Evolutionary conservation across 192 early-diverging fungal species (phyloP).

Genomic region (Rhizoclosmatium globosum): DNA sequence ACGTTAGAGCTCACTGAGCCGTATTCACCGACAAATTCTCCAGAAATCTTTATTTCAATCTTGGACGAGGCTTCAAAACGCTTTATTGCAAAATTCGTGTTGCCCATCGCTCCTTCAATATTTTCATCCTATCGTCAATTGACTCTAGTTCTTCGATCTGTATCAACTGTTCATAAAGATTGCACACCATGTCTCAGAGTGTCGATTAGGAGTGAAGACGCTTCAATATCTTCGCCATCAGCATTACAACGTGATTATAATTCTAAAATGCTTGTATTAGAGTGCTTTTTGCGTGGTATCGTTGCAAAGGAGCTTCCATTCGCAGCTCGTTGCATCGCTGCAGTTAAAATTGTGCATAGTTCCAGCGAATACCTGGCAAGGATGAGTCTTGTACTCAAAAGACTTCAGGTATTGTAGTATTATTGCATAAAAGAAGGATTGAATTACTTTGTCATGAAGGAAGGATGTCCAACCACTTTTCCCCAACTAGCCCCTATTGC

Average conservation of each 20-base stretch:
- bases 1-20: constrained; percentile 4
- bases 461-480: constrained; percentile 26
- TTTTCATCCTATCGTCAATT: constrained; percentile 36
- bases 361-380: constrained; percentile 29
- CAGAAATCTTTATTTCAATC: constrained; percentile 24
- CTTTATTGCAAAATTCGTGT: constrained; percentile 30
- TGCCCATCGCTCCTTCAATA: constrained; percentile 17
- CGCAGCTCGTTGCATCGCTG: constrained; percentile 12
- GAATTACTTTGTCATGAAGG: neutral
- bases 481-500: constrained; percentile 15
- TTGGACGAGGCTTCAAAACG: constrained; percentile 31
- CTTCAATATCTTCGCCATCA: neutral
- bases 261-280: constrained; percentile 20
- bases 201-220: constrained; percentile 27
- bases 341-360: constrained; percentile 9
- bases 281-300: constrained; percentile 19
- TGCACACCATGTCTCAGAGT: constrained; percentile 22
- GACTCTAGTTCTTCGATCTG: constrained; percentile 29
- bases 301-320: constrained; percentile 6
- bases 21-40: neutral
- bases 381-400: constrained; percentile 6
- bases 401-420: constrained; percentile 17
- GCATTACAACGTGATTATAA: constrained; percentile 31
- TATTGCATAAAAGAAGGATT: too few relatives aligned
- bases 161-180: constrained; percentile 15